Evolutionary conservation across 805 yeast species (phyloP).

Genomic region (Candida nemodendra): DNA sequence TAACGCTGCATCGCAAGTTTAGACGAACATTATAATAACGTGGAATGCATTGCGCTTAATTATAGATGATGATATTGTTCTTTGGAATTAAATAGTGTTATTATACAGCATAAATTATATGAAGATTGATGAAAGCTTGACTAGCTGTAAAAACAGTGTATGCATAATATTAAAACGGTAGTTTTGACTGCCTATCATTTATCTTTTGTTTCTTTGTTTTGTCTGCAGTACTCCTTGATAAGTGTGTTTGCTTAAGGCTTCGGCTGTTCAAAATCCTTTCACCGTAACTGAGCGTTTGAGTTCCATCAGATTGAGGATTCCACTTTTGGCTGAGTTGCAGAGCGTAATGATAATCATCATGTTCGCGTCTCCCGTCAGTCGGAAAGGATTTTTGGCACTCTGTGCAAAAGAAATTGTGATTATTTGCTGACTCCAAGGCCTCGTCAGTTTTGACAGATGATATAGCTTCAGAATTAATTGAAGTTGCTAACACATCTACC

Average conservation of each 20-base stretch:
- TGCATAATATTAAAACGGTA: constrained; percentile 12
- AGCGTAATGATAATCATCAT: constrained; percentile 32
- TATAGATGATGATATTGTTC: too few species aligned
- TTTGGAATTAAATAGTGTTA: too few species aligned
- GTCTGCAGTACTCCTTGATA: constrained; percentile 2
- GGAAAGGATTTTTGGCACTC: constrained; percentile 15
- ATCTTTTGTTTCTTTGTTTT: constrained; percentile 4
- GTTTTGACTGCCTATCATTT: constrained; percentile 14
- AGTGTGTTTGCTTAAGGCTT: background rate
- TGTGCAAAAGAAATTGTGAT: constrained; percentile 14
- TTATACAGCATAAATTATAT: too few species aligned
- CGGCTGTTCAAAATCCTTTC: constrained; percentile 12
- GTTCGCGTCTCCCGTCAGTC: constrained; percentile 15
- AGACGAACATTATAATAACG: too few species aligned
- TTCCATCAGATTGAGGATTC: constrained; percentile 10
- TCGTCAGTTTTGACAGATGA: too few species aligned
- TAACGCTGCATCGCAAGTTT: background rate
- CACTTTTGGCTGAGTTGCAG: constrained; percentile 17
- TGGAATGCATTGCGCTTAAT: too few species aligned
- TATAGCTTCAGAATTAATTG: too few species aligned
- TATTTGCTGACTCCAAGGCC: too few species aligned
- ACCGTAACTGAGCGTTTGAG: constrained; percentile 12
- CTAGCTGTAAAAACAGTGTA: too few species aligned
- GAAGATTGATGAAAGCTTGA: too few species aligned
- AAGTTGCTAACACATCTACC: too few species aligned